These are phyloP conservation scores for Ogataea pini DNA, from an alignment of 805 yeast genomes.

Conservation along the genomic window DNA sequence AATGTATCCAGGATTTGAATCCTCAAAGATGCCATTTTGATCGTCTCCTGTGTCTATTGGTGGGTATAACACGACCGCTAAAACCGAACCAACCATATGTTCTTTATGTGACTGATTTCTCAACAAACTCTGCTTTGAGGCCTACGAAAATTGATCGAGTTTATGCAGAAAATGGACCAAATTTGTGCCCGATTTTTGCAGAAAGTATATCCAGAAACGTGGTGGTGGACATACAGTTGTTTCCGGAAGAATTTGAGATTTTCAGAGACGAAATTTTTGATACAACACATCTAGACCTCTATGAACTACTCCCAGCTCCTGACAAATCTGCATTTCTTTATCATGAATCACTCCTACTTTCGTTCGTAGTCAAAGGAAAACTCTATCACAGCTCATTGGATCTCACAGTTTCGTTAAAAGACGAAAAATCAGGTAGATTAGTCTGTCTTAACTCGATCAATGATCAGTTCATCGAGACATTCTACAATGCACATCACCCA, in stretches of 20 bases:
- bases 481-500: neutral
- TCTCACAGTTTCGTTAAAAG: conserved; percentile 4
- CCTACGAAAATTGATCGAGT: conserved; percentile 5
- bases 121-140: conserved; percentile 3
- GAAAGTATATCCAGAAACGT: neutral
- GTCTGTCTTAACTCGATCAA: neutral
- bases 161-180: neutral
- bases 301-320: neutral
- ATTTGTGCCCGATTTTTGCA: neutral
- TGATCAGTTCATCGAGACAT: conserved; percentile 4
- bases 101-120: conserved; percentile 29
- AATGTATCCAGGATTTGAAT: neutral
- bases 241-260: conserved; percentile 1
- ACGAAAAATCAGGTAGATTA: neutral
- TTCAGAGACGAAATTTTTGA: neutral
- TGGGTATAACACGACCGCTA: conserved; percentile 23
- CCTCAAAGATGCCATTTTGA: conserved; percentile 3
- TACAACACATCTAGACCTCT: neutral
- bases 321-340: neutral
- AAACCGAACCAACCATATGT: conserved; percentile 16
- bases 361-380: conserved; percentile 15
- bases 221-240: conserved; percentile 10
- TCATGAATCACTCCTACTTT: conserved; percentile 2
- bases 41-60: conserved; percentile 20
- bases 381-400: conserved; percentile 10